phyloP scores from a whole-genome alignment of 768 basidiomycete species.

The Lepiota venenata region DNA sequence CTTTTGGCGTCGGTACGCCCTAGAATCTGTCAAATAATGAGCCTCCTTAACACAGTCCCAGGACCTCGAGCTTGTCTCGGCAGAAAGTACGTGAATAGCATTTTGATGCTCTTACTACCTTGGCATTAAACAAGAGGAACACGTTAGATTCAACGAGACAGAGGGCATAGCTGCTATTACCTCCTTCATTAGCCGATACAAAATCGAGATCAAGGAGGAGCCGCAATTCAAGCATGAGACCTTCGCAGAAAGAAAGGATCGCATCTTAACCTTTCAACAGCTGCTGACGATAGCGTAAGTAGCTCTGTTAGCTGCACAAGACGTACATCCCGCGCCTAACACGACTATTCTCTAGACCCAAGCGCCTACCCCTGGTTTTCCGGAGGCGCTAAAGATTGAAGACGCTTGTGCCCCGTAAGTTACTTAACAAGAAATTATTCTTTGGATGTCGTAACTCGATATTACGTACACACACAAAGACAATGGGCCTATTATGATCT shows the following conservation, averaged over 20 bases:
- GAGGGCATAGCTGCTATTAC: constrained; percentile 48
- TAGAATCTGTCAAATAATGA: neutral
- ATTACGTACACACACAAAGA: no score
- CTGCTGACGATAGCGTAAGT: constrained; percentile 46
- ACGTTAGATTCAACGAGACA: constrained; percentile 44
- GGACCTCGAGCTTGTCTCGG: constrained; percentile 42
- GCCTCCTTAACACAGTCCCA: constrained; percentile 3
- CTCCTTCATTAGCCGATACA: constrained; percentile 41
- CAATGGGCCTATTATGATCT: no score
- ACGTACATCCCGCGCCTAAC: neutral
- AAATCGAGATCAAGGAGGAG: constrained; percentile 46
- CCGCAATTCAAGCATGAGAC: constrained; percentile 42
- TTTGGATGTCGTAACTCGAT: no score
- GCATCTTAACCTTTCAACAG: constrained; percentile 32
- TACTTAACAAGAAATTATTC: no score
- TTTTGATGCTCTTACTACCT: no score
- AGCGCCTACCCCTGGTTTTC: constrained; percentile 21
- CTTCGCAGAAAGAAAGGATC: constrained; percentile 39
- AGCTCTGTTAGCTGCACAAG: no score
- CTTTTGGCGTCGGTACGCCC: constrained; percentile 10
- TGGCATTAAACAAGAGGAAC: neutral
- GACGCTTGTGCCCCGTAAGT: no score
- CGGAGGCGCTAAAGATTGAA: neutral
- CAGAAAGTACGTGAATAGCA: constrained; percentile 26
- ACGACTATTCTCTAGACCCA: constrained; percentile 14